Base-by-base conservation (phyloP, 2,329 filamentous ascomycete species). In the Juglanconis oblonga region DNA sequence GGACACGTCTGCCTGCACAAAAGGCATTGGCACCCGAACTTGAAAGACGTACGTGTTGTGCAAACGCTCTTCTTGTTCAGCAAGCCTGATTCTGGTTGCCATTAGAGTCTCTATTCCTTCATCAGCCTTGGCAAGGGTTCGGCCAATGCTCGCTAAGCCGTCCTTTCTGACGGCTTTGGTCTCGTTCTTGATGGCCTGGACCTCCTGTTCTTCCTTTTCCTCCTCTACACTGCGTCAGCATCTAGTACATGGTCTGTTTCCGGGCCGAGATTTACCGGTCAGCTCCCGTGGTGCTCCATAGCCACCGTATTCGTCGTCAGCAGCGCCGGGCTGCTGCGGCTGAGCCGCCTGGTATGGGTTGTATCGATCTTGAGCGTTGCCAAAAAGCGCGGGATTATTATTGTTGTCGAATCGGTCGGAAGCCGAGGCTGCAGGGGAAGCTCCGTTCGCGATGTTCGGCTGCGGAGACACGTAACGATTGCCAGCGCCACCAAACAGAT, bases 161-260 rank as follows among this genome's bases (percentile, higher is more conserved):
- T 91, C 87, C 65, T 92, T 84, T 72, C 94, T 94, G 70, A 92
- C 83, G 65, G 87, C 86, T 14, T 83, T 82, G 66, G 92, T 91
- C 69, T 96, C 84, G 66, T 87, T 81, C 72, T 92, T 92, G 17
- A 88, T 86, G 0, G 86, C 85, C 61, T 87, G 80, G 11, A 93
- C 84, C 62, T 95, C 87, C 64, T 88, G 75, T 77, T 83, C 78
- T 59, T 97, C 91, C 71, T 91, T 77, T 80, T 86, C 85, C 66
- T 97, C 92, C 1, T 87, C 91, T 0, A 91, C 96, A 17, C 5
- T 4, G 2, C 14, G 55, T 63, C 10, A 63, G 61, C n/a, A n/a
- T n/a, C n/a, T n/a, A n/a, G n/a, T n/a, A n/a, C n/a, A n/a, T n/a
- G n/a, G n/a, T n/a, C n/a, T n/a, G n/a, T n/a, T n/a, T n/a, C n/a